Conservation (phyloP, 192 early-diverging fungal genomes). For the Oehlia diaphana region DNA sequence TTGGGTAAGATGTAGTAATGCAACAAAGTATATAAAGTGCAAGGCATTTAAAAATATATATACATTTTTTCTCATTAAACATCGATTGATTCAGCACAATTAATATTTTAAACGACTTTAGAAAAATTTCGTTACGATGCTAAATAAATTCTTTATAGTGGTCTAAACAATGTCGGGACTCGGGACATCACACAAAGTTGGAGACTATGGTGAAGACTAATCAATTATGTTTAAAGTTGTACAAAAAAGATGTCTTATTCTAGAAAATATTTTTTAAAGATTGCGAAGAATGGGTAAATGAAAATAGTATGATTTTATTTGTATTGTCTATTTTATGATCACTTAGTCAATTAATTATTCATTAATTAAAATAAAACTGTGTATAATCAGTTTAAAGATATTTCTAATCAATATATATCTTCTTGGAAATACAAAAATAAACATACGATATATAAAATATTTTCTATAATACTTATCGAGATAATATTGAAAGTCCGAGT, state of each 20-base stretch:
- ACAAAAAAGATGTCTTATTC: too few species aligned
- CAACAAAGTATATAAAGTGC: background rate
- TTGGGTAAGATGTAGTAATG: slow-evolving; percentile 4
- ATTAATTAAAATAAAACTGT: too few species aligned
- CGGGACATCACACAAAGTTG: background rate
- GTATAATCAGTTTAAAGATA: background rate
- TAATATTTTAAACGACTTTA: background rate
- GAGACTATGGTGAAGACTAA: slow-evolving; percentile 1
- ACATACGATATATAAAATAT: slow-evolving; percentile 19
- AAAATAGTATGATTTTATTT: background rate
- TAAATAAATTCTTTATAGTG: background rate
- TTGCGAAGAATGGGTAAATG: background rate
- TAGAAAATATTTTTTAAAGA: background rate
- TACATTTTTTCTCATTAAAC: background rate
- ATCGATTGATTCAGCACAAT: background rate
- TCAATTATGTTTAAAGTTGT: too few species aligned
- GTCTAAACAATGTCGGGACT: background rate
- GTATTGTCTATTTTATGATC: background rate
- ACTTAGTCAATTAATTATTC: too few species aligned
- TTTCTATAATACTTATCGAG: slow-evolving; percentile 24
- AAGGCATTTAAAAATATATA: background rate
- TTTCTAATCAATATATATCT: slow-evolving; percentile 26
- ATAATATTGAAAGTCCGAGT: slow-evolving; percentile 1
- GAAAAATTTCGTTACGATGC: background rate
- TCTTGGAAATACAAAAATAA: slow-evolving; percentile 25